Evolutionary conservation across 192 early-diverging fungal species (phyloP).

Genomic region (Podila epigama): DNA sequence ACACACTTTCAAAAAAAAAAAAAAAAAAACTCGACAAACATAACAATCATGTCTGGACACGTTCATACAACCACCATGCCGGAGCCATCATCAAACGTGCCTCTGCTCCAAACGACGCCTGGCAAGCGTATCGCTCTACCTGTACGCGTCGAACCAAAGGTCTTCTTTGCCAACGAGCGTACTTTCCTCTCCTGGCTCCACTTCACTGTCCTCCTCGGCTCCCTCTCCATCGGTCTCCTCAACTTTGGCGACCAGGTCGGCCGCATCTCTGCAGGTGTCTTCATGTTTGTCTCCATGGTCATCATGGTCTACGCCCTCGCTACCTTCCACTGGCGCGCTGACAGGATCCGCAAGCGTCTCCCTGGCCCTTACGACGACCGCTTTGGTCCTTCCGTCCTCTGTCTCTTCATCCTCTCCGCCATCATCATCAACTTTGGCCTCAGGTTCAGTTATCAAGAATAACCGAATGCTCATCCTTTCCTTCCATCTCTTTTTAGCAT

Average conservation of each 20-base stretch:
- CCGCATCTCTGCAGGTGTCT: constrained; percentile 72
- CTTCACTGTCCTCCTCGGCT: constrained; percentile 77
- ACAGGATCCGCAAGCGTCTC: constrained; percentile 77
- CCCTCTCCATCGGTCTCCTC: constrained; percentile 74
- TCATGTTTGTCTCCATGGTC: constrained; percentile 74
- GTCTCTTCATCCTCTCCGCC: constrained; percentile 68
- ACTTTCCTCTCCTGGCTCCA: constrained; percentile 91
- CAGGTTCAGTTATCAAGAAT: too few species aligned
- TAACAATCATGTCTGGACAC: too few species aligned
- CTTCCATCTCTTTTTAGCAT: too few species aligned
- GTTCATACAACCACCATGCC: too few species aligned
- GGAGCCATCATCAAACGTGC: too few species aligned
- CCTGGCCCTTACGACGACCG: constrained; percentile 84
- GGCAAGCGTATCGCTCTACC: constrained; percentile 65
- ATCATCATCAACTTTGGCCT: constrained; percentile 79
- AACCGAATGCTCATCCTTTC: too few species aligned
- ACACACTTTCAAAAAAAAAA: too few species aligned
- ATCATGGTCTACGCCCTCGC: constrained; percentile 84
- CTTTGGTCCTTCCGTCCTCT: constrained; percentile 76
- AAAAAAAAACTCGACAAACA: too few species aligned
- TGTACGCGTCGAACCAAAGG: constrained; percentile 84
- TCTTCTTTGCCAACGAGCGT: constrained; percentile 93
- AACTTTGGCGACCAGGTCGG: constrained; percentile 83
- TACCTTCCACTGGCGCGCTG: constrained; percentile 81
- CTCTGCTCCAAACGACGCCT: too few species aligned